phyloP scores from a whole-genome alignment of 345 rosid genomes.

The Gossypium stocksii region DNA sequence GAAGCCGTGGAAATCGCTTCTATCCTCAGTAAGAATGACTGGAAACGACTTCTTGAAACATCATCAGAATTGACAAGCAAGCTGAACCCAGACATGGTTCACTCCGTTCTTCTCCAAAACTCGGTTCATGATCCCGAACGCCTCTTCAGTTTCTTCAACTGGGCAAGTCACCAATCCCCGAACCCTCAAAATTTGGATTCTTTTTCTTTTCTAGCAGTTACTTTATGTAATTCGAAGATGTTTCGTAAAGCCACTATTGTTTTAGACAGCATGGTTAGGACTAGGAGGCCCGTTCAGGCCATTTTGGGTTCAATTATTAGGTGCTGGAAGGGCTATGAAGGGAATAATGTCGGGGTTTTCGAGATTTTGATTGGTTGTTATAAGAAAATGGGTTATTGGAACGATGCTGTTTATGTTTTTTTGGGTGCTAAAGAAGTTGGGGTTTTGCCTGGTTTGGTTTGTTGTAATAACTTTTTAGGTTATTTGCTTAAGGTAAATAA shows the following conservation, averaged over 20 bases:
- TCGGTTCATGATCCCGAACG: constrained; percentile 43
- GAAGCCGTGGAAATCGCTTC: constrained; percentile 37
- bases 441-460: constrained; percentile 34
- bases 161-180: constrained; percentile 39
- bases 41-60: constrained; percentile 38
- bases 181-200: constrained; percentile 42
- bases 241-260: constrained; percentile 39
- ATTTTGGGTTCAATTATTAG: constrained; percentile 46
- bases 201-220: constrained; percentile 48
- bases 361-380: constrained; percentile 54
- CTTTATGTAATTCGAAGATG: constrained; percentile 43
- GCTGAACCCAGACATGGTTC: constrained; percentile 59
- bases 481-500: constrained; percentile 51
- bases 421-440: constrained; percentile 29
- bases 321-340: constrained; percentile 32
- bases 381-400: constrained; percentile 37
- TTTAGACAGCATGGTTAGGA: constrained; percentile 40
- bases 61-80: constrained; percentile 33
- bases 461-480: constrained; percentile 54
- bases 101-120: constrained; percentile 45
- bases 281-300: constrained; percentile 32
- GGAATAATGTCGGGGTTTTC: constrained; percentile 25
- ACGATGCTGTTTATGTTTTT: constrained; percentile 42
- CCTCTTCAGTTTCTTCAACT: constrained; percentile 59
- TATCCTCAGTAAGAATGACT: constrained; percentile 41